Evolutionary conservation across 2,329 filamentous ascomycete genomes (phyloP).

Genomic region (Orbilia ellipsospora): DNA sequence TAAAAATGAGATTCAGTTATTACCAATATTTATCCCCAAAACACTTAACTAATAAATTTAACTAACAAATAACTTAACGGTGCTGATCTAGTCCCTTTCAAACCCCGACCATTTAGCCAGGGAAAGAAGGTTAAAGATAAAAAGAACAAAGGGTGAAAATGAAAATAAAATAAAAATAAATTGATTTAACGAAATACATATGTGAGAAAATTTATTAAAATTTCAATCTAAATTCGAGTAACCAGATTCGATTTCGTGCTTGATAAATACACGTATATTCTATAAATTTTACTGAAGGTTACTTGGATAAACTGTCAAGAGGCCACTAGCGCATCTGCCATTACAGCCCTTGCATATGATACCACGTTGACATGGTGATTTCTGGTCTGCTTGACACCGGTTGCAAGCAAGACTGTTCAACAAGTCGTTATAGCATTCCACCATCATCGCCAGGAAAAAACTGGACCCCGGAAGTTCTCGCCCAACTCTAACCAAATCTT

Average conservation of each 20-base stretch:
- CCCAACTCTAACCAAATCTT: neutral
- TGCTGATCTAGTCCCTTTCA: too few relatives aligned
- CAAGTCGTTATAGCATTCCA: constrained; percentile 8
- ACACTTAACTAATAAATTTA: too few relatives aligned
- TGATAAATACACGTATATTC: neutral
- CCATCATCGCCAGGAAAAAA: neutral
- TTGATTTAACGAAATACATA: too few relatives aligned
- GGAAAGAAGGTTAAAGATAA: too few relatives aligned
- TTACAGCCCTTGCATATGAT: neutral
- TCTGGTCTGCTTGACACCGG: neutral
- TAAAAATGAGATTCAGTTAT: too few relatives aligned
- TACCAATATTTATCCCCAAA: too few relatives aligned
- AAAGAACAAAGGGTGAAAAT: too few relatives aligned
- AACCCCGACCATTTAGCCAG: too few relatives aligned
- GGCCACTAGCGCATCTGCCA: neutral
- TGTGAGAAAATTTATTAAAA: too few relatives aligned
- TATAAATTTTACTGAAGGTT: neutral
- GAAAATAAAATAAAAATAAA: too few relatives aligned
- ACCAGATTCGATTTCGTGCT: neutral
- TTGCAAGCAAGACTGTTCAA: constrained; percentile 4
- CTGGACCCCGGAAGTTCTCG: neutral
- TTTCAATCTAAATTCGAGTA: neutral
- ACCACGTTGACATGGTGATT: neutral
- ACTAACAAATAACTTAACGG: too few relatives aligned
- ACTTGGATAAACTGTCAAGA: neutral